phyloP scores from a whole-genome alignment of 306 rosid species.

The Erythrophleum fordii region DNA sequence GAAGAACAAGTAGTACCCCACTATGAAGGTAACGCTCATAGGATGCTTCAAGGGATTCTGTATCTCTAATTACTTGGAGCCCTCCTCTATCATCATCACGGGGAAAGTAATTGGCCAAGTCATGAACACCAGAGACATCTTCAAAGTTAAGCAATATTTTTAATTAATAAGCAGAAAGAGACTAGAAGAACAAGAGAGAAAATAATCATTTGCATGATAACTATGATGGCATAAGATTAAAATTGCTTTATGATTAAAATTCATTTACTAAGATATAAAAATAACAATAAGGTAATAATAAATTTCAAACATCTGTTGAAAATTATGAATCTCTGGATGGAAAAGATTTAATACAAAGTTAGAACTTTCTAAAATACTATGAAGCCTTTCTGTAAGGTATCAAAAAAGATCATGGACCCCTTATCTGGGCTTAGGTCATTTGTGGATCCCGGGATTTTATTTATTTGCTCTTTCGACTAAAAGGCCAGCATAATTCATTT shows the following conservation, averaged over 20 bases:
- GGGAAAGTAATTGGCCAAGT: conserved; percentile 71
- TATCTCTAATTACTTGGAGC: conserved; percentile 73
- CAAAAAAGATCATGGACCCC: background rate
- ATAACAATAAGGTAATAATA: conserved; percentile 21
- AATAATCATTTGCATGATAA: background rate
- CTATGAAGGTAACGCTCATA: conserved; percentile 90
- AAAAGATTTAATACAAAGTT: background rate
- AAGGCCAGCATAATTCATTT: background rate
- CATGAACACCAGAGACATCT: conserved; percentile 74
- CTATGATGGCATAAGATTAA: conserved; percentile 20
- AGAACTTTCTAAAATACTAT: conserved; percentile 8
- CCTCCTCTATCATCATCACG: conserved; percentile 84
- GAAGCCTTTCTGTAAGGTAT: background rate
- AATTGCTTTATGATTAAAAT: background rate
- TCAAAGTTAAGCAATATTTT: conserved; percentile 48
- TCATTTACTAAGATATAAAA: conserved; percentile 16
- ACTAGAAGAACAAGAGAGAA: conserved; percentile 29
- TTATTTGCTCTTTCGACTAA: background rate
- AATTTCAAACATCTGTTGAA: conserved; percentile 27
- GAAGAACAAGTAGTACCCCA: conserved; percentile 64
- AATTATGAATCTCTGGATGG: background rate
- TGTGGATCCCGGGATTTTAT: background rate
- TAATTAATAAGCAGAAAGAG: conserved; percentile 37
- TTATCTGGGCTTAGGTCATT: conserved; percentile 3
- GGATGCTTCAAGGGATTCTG: conserved; percentile 94